Percentiles rank a stretch among this genome's conserved stretches.
Evolutionary conservation across 1,139 yeast species (phyloP).

Genomic region (Torulaspora globosa): DNA sequence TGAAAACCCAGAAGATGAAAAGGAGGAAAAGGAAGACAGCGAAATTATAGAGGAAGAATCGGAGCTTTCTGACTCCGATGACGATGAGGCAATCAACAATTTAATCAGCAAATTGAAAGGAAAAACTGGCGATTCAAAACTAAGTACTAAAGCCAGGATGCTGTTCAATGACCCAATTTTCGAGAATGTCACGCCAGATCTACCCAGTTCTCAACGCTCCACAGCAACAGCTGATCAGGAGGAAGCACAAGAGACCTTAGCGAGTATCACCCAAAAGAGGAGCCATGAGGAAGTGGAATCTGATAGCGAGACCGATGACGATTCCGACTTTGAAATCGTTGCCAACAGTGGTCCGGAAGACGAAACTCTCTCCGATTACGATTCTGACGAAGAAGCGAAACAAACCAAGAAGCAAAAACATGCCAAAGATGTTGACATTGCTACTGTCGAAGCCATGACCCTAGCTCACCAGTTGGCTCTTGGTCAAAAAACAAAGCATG

Average conservation of each 20-base stretch:
- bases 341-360: constrained; percentile 42
- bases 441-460: constrained; percentile 96
- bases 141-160: constrained; percentile 68
- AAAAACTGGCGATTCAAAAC: constrained; percentile 45
- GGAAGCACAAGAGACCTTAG: background rate
- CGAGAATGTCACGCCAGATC: constrained; percentile 52
- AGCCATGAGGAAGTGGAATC: constrained; percentile 20
- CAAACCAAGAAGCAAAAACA: constrained; percentile 46
- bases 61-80: constrained; percentile 41
- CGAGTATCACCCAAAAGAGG: constrained; percentile 13
- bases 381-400: constrained; percentile 47
- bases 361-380: constrained; percentile 41
- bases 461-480: constrained; percentile 92
- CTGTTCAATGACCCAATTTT: constrained; percentile 81
- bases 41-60: constrained; percentile 37
- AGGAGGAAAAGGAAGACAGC: constrained; percentile 42
- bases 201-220: constrained; percentile 22
- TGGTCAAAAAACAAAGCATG: constrained; percentile 79
- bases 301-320: constrained; percentile 31
- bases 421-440: constrained; percentile 67
- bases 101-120: constrained; percentile 56
- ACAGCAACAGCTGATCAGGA: constrained; percentile 17
- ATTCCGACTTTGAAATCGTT: constrained; percentile 52
- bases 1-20: constrained; percentile 42
- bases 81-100: constrained; percentile 66